Evolutionary conservation across 2,329 filamentous ascomycete species (phyloP), one percentile per base, ranked within the genome.

Genomic region (Pyrenochaeta sp.): DNA sequence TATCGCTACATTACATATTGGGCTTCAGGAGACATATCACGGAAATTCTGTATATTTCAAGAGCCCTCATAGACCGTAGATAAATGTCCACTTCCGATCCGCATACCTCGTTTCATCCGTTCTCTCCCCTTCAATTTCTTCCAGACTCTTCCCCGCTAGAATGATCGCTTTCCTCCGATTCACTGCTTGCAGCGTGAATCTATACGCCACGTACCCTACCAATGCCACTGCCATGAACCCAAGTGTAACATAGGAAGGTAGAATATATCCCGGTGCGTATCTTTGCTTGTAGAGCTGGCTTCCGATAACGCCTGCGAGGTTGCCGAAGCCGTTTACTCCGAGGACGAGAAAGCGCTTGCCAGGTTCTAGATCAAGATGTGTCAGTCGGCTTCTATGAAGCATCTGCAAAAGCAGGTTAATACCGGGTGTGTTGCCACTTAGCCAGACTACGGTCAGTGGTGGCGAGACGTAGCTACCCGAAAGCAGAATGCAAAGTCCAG

Each of bases 21-120:
- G 19, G 19, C 19, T 19, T 19, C 19, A 19, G 19, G 19, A 19
- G 19, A 19, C 19, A 19, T 19, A 19, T 19, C 19, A 19, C 19
- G 19, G 19, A 19, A 19, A 19, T 19, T 19, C 19, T 19, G 19
- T 19, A 19, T 19, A 19, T 19, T 19, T 19, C 19, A 19, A 19
- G 19, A 19, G 19, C 19, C n/a, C 24, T 57, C 50, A 71, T 22
- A 71, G 45, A 3, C 69, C 67, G 48, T 72, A 72, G 6, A 67
- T 49, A 52, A 72, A 72, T 13, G 66, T 69, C 63, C 62, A 66
- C 56, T 71, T 71, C 28, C 58, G 57, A 55, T 72, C 67, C 36
- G 64, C 62, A 52, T 68, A 70, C 44, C 66, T 50, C 3, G 58
- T 54, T 34, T 34, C 36, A 48, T 63, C 56, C 42, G 50, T n/a